Evolutionary conservation across 352 stramenopile species (phyloP), one percentile per base, ranked within the genome.

Genomic region (Elongisporangium undulatum): DNA sequence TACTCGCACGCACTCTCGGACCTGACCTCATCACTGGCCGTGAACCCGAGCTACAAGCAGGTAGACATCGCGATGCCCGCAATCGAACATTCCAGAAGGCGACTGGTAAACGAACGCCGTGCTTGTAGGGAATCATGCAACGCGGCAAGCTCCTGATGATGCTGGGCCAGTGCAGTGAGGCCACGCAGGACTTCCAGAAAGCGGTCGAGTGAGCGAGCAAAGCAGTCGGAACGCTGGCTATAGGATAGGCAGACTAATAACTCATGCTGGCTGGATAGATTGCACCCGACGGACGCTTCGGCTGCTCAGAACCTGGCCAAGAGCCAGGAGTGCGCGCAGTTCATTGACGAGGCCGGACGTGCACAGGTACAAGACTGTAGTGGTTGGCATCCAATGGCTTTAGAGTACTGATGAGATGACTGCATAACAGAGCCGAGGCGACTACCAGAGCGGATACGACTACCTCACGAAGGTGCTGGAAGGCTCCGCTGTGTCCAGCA

Each of bases 1-100:
- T 93, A 91, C 58, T 71, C 70, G 21, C 77, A 87, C 56, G 84
- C 84, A 9, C 62, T 93, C 26, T 77, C 74, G 7, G 84, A 93
- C 61, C 38, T 93, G 23, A 87, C 79, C 49, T 82, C 77, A 29
- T 87, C 84, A 24, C 67, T 93, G 13, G 64, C 81, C 0, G 74
- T 91, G 52, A 93, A 93, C 52, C 84, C 84, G 39, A 86, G 67
- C 59, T 93, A 89, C 67, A 93, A 89, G 51, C 83, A 93, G 66
- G 71, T 74, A 6, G n/a, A 24, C 51, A 34, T 20, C 16, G 20
- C 22, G 4, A 0, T 57, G 15, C 17, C 8, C 56, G 20, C 22
- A 23, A 53, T 20, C 9, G 16, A 17, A 41, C 34, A 6, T 23
- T 57, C 39, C 13, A 29, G 6, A 49, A 20, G 3, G 29, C 2